Percentiles rank a stretch among this genome's conserved stretches.
phyloP scores from a whole-genome alignment of 1,284 basidiomycete species.

The Amylostereum chailletii region DNA sequence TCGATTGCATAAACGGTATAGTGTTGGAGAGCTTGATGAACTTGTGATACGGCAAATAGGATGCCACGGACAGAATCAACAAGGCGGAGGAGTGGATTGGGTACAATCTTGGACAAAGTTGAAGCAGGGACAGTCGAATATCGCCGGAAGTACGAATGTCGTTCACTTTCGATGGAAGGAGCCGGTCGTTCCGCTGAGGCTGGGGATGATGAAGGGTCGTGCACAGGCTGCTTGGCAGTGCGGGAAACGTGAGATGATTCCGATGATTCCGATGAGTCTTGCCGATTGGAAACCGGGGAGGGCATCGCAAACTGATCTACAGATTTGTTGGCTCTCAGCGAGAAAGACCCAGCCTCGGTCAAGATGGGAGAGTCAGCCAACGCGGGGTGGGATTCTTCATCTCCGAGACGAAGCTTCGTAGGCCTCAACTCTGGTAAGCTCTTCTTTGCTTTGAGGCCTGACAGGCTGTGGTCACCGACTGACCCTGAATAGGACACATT shows the following conservation, averaged over 20 bases:
- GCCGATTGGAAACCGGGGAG: constrained; percentile 30
- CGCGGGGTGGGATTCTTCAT: constrained; percentile 4
- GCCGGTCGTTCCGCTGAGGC: constrained; percentile 31
- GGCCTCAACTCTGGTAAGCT: constrained; percentile 82
- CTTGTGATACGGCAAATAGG: constrained; percentile 88
- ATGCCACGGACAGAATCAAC: constrained; percentile 88
- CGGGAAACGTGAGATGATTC: constrained; percentile 22
- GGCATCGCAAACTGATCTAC: constrained; percentile 34
- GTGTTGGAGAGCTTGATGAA: constrained; percentile 85
- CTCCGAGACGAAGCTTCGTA: constrained; percentile 30
- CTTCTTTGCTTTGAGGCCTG: constrained; percentile 58
- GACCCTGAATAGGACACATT: constrained; percentile 48
- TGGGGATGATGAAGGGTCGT: constrained; percentile 26
- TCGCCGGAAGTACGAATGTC: constrained; percentile 91
- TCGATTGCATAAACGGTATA: constrained; percentile 84
- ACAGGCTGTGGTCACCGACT: constrained; percentile 24
- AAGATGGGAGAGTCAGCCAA: constrained; percentile 2
- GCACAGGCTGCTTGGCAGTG: constrained; percentile 19
- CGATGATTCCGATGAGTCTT: constrained; percentile 35
- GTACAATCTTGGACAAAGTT: constrained; percentile 62
- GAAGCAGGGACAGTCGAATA: constrained; percentile 70
- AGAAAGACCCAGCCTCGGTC: constrained; percentile 1
- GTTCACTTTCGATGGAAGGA: constrained; percentile 67
- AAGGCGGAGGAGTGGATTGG: constrained; percentile 64
- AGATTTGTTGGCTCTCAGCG: constrained; percentile 14